Percentiles rank a stretch among this genome's conserved stretches.
phyloP scores from a whole-genome alignment of 2,329 filamentous ascomycete species.

The Diaporthe longicolla region DNA sequence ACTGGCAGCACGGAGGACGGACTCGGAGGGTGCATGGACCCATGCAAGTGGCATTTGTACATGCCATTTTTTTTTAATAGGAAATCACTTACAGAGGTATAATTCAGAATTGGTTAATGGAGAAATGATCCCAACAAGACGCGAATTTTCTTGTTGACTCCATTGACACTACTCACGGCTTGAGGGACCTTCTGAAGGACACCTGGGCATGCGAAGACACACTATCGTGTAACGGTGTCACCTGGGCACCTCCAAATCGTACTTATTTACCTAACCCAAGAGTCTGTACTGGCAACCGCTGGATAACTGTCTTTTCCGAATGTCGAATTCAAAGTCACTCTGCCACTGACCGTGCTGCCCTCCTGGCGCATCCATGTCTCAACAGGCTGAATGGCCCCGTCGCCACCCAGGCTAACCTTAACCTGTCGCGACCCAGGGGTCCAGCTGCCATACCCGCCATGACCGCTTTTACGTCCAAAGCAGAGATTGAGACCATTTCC shows the following conservation, averaged over 20 bases:
- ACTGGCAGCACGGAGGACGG: background rate
- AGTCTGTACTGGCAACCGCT: slow-evolving; percentile 5
- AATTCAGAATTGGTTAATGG: too few species aligned
- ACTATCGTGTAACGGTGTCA: too few species aligned
- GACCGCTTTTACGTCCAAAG: slow-evolving; percentile 76
- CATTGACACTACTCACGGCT: too few species aligned
- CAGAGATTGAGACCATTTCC: slow-evolving; percentile 56
- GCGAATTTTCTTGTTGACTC: too few species aligned
- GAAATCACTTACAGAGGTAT: too few species aligned
- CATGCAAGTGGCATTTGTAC: too few species aligned
- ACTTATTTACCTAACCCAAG: slow-evolving; percentile 1
- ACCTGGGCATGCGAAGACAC: too few species aligned
- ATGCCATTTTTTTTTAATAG: too few species aligned
- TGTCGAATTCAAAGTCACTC: slow-evolving; percentile 19
- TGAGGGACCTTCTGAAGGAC: background rate
- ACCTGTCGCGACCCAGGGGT: slow-evolving; percentile 73
- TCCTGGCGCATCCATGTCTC: slow-evolving; percentile 31
- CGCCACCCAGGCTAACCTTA: slow-evolving; percentile 55
- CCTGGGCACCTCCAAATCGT: too few species aligned
- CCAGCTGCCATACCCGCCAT: slow-evolving; percentile 78
- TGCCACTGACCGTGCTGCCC: slow-evolving; percentile 21
- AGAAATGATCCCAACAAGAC: too few species aligned
- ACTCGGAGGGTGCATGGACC: too few species aligned
- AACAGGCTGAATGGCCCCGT: slow-evolving; percentile 7
- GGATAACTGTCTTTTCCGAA: slow-evolving; percentile 16